A percentile compares a stretch with the other conserved stretches of the same genome.
Evolutionary conservation across 2,329 filamentous ascomycete genomes (phyloP).

Genomic region (Xylariales sp.): DNA sequence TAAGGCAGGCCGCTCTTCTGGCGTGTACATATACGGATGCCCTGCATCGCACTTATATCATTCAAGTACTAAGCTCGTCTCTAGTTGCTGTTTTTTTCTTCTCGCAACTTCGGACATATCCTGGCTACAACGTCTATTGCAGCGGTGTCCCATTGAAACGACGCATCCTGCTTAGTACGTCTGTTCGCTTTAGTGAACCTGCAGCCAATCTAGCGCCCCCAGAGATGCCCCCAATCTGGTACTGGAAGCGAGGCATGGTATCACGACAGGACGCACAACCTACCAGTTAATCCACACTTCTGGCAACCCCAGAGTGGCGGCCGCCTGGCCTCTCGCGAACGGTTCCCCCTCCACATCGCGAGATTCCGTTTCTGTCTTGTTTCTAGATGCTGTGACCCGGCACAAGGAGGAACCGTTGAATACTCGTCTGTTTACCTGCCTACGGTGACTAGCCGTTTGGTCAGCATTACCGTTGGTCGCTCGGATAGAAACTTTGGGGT

Average conservation of each 20-base stretch:
- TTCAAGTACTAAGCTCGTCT: slow-evolving; percentile 26
- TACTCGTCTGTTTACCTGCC: neutral
- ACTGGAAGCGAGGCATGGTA: slow-evolving; percentile 30
- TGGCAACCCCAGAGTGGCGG: slow-evolving; percentile 32
- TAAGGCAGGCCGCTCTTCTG: slow-evolving; percentile 9
- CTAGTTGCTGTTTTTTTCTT: slow-evolving; percentile 8
- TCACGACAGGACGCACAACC: slow-evolving; percentile 36
- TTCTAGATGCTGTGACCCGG: slow-evolving; percentile 23
- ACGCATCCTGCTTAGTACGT: slow-evolving; percentile 16
- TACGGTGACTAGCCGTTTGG: neutral
- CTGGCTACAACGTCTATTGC: slow-evolving; percentile 11
- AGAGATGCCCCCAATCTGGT: slow-evolving; percentile 18
- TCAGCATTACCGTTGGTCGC: neutral
- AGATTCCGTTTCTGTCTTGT: slow-evolving; percentile 3
- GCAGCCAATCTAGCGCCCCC: slow-evolving; percentile 30
- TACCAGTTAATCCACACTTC: slow-evolving; percentile 27
- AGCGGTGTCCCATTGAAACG: slow-evolving; percentile 25
- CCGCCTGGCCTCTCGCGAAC: slow-evolving; percentile 13
- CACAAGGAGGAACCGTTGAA: slow-evolving; percentile 3
- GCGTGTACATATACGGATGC: slow-evolving; percentile 16
- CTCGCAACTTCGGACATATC: neutral
- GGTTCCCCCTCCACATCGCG: slow-evolving; percentile 23
- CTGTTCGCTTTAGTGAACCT: slow-evolving; percentile 11
- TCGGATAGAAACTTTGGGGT: neutral
- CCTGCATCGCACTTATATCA: slow-evolving; percentile 17